phyloP scores from a whole-genome alignment of 768 basidiomycete genomes.

The Leucocoprinus leucothites region DNA sequence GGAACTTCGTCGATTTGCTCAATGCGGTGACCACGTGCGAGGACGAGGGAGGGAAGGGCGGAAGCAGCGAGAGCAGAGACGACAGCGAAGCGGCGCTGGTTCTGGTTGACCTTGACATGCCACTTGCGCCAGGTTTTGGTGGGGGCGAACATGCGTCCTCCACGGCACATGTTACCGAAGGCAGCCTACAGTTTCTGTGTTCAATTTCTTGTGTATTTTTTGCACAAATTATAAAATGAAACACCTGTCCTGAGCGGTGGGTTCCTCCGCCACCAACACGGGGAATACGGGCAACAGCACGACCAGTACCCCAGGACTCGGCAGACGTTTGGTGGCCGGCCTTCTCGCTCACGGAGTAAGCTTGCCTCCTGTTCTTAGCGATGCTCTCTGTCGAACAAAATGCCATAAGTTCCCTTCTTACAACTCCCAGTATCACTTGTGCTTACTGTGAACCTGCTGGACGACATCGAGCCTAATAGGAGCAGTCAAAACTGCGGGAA shows the following conservation, averaged over 20 bases:
- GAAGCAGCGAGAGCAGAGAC: constrained; percentile 98
- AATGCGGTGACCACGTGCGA: constrained; percentile 98
- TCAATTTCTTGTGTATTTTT: neutral
- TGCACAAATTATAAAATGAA: constrained; percentile 16
- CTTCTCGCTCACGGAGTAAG: constrained; percentile 95
- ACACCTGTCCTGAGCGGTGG: constrained; percentile 93
- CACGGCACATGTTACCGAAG: constrained; percentile 99
- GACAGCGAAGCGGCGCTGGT: constrained; percentile 96
- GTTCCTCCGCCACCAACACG: constrained; percentile 99
- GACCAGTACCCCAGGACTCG: constrained; percentile 99
- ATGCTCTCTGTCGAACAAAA: constrained; percentile 70
- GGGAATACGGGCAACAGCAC: constrained; percentile 99
- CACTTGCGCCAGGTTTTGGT: constrained; percentile 99
- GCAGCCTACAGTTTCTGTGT: constrained; percentile 62
- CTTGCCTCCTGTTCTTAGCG: constrained; percentile 96
- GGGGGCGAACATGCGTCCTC: constrained; percentile 99
- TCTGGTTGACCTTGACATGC: constrained; percentile 99
- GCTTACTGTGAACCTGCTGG: constrained; percentile 97
- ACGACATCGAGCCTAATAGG: constrained; percentile 99
- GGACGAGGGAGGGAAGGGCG: constrained; percentile 95
- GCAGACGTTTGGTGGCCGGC: constrained; percentile 99
- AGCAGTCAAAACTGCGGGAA: constrained; percentile 95
- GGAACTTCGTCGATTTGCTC: constrained; percentile 97
- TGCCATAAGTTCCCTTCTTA: constrained; percentile 11
- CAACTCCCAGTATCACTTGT: neutral